Evolutionary conservation across 306 rosid genomes (phyloP), one percentile per base, ranked within the genome.

Genomic region (Albizia julibrissin): DNA sequence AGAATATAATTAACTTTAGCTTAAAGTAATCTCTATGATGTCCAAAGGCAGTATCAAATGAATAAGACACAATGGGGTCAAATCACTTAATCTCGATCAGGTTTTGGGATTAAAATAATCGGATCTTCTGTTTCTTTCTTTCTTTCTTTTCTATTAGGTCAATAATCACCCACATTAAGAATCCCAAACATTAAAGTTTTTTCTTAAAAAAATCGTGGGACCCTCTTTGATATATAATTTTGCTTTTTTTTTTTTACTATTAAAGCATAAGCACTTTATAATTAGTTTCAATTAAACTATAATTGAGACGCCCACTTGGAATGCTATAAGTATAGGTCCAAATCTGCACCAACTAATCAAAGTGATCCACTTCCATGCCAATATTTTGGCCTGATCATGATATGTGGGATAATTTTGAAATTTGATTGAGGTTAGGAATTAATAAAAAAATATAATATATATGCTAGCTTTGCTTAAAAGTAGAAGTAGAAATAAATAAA

Each of bases 181-280:
- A 77, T 82, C 73, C 79, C 34, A 82, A 85, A 70, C 83, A 77
- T 84, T 80, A 1, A 84, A 90, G 83, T 80, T 83, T 73, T 66
- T 67, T 82, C 2, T 18, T 18, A 0, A 54, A 1, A 19, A 8
- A 50, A 69, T 66, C 52, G 79, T 85, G 85, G 88, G 88, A 64
- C 89, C 91, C 19, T 37, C 47, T 10, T 22, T 83, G 12, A 71
- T 72, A 75, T 80, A 52, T 47, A 62, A 72, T 37, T 79, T 84
- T 74, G 42, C 81, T 82, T 89, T 89, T 85, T 13, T 16, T 65
- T 8, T 54, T 52, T 37, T 44, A 74, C 75, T 49, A 80, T 74
- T 82, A 85, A 90, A 90, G 93, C 87, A 87, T 62, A 68, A 39
- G 15, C 73, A 84, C 92, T 90, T 90, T 91, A 83, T 81, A 70